These are phyloP conservation scores for Cryptomeria japonica DNA, from an alignment of 75 land plant species.

Conservation along the genomic window DNA sequence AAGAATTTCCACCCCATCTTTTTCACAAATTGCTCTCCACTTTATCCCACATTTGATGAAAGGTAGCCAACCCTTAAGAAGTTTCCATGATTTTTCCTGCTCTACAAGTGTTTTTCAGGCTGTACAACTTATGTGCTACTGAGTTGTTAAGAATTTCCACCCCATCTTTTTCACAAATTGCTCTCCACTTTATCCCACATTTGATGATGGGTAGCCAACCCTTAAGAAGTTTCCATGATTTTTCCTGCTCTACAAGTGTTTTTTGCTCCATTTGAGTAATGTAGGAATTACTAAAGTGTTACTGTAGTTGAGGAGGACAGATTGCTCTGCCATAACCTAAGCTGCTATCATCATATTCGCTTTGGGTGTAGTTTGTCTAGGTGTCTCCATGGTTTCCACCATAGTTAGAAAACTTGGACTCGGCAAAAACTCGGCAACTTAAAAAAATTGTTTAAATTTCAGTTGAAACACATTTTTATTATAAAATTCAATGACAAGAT, in stretches of 20 bases:
- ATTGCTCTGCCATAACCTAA: neutral
- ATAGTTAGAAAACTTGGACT: too few species aligned
- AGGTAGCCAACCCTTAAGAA: neutral
- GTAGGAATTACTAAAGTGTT: neutral
- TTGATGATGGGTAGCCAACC: neutral
- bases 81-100: neutral
- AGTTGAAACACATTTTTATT: too few species aligned
- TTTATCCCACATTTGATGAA: neutral
- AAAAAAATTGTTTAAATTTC: too few species aligned
- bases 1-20: neutral
- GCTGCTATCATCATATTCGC: neutral
- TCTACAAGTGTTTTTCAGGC: neutral
- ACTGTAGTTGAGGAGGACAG: neutral
- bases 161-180: neutral
- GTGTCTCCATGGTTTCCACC: neutral
- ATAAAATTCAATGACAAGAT: too few species aligned
- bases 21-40: neutral
- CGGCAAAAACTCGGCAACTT: too few species aligned
- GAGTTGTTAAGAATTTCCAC: neutral
- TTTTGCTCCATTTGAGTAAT: neutral
- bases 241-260: neutral
- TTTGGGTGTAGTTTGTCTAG: neutral
- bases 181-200: neutral
- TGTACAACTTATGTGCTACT: neutral
- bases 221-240: neutral